A percentile compares a stretch with the other conserved stretches of the same genome.
Evolutionary conservation across 768 basidiomycete species (phyloP).

Genomic region (Russula sp.): DNA sequence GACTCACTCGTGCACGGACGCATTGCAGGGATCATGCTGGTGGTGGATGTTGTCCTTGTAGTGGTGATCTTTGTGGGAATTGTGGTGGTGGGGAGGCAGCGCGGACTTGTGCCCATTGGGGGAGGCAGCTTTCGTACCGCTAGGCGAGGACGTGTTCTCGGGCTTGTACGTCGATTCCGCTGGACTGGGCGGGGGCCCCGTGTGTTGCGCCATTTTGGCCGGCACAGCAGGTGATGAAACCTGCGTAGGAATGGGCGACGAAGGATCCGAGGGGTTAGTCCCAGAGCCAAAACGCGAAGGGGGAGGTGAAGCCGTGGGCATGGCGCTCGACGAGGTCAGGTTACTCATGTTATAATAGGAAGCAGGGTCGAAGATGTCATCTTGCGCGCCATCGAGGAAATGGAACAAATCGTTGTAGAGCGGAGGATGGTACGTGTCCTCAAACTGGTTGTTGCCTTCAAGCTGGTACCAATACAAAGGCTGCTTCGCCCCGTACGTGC

Average conservation of each 20-base stretch:
- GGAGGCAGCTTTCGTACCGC: neutral
- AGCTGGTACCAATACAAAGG: constrained; percentile 39
- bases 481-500: constrained; percentile 36
- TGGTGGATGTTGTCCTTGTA: no score
- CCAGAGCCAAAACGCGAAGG: neutral
- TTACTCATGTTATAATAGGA: neutral
- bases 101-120: neutral
- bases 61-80: neutral
- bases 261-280: neutral
- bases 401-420: constrained; percentile 37
- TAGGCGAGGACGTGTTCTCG: neutral
- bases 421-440: constrained; percentile 30
- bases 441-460: constrained; percentile 36
- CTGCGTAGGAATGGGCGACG: no score
- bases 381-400: constrained; percentile 41
- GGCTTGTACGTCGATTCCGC: no score
- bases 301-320: neutral
- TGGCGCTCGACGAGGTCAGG: neutral
- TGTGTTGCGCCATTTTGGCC: no score
- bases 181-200: neutral
- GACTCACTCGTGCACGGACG: no score
- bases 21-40: no score
- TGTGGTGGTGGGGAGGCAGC: neutral
- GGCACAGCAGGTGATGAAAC: neutral
- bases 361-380: constrained; percentile 33